Evolutionary conservation across 352 stramenopile genomes (phyloP), one percentile per base, ranked within the genome.

Genomic region (Globisporangium sylvaticum): DNA sequence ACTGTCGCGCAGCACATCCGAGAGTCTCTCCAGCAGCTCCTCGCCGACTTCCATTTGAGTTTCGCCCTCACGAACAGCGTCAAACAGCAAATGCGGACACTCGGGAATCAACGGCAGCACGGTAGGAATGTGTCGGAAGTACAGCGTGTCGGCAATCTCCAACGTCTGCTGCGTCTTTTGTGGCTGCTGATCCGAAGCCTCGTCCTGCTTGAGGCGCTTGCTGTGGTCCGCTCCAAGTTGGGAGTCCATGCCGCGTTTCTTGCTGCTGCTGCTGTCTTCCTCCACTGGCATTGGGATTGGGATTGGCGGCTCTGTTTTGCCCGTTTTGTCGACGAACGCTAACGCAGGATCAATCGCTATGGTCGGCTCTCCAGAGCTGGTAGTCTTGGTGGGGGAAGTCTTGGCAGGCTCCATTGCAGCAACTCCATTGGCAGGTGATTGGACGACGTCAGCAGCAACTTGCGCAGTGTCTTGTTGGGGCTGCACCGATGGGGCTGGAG

Each of bases 31-130:
- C 27, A 90, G 48, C 6, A 92, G 60, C 46, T 88, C 78, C 32
- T 87, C 87, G 1, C 63, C 64, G 37, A 79, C 65, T 22, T 69
- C 52, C 39, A 53, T 48, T 22, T 75, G 69, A 6, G 15, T 62
- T 25, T 78, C 71, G 18, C 68, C 68, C 24, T 68, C 54, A 8
- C 44, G 63, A 50, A 88, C 75, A 24, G 65, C 22, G 70, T 93
- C 85, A 64, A 93, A 93, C 20, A 93, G 65, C 64, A 93, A 75
- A 24, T 89, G 77, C 5, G 81, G 81, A 25, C 83, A 91, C 24
- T 54, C 76, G 4, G 74, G 69, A 39, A 87, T 90, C 25, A 76
- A 69, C 9, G 85, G 85, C 18, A 93, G 72, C 44, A 76, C 80
- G 46, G 75, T 69, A 4, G 85, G 83, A 22, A 91, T 72, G 25